Percentiles rank a stretch among this genome's conserved stretches.
These are phyloP conservation scores for Magnusiomyces paraingens DNA, from an alignment of 1,139 yeast genomes.

Conservation along the genomic window DNA sequence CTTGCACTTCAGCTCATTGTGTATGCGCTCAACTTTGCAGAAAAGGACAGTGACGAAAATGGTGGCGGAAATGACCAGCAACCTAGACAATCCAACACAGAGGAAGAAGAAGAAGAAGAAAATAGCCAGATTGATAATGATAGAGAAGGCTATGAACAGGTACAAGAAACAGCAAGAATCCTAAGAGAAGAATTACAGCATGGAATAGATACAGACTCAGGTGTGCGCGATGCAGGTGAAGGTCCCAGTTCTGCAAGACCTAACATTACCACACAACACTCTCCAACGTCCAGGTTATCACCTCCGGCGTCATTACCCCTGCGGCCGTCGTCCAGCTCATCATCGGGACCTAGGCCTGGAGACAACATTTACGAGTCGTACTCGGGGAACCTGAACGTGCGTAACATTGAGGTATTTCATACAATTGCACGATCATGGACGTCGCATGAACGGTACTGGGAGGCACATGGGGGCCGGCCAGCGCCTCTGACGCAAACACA, in stretches of 20 bases:
- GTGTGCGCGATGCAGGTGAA: no score
- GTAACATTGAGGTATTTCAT: not conserved
- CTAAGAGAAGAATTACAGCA: no score
- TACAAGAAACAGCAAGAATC: no score
- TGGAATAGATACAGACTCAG: no score
- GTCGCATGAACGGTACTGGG: not conserved
- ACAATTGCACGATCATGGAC: not conserved
- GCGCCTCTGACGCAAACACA: not conserved
- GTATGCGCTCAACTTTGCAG: not conserved
- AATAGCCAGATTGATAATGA: conserved; percentile 2
- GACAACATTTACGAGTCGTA: not conserved
- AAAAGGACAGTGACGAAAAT: conserved; percentile 5
- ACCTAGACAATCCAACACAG: conserved; percentile 16
- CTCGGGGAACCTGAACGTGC: not conserved
- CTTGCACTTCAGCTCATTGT: no score
- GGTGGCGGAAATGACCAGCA: not conserved
- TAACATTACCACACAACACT: no score
- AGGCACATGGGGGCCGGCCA: not conserved
- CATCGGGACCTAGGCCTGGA: no score
- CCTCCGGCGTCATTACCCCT: no score
- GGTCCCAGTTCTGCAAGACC: no score
- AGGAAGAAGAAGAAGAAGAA: conserved; percentile 17
- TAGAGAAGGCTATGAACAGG: not conserved
- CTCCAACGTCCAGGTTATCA: no score
- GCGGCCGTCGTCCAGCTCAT: no score